Evolutionary conservation across 2,329 filamentous ascomycete genomes (phyloP), one percentile per base, ranked within the genome.

Genomic region (Aspergillus unguis): DNA sequence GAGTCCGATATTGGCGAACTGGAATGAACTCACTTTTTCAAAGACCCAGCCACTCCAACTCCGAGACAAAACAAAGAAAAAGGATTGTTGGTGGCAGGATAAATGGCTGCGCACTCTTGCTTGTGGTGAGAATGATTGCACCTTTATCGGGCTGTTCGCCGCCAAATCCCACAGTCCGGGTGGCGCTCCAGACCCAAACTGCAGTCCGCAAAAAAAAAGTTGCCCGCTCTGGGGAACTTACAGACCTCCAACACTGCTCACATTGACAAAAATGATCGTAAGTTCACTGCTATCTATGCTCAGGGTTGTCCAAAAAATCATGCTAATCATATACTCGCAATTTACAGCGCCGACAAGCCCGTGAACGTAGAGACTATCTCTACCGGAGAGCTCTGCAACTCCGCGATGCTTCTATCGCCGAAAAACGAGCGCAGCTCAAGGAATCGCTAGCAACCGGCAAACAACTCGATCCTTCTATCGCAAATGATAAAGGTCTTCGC

Each of bases 391-490:
- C 94, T 35, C 80, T 96, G 53, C 86, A 90, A 25, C 82, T 96
- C 40, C 86, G 88, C 62, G 90, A 96, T 75, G 92, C 92, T 56
- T 92, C 96, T 66, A 95, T 95, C 59, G 88, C 88, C 52, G 90
- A 95, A 70, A 96, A 96, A 72, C 81, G 92, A 64, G 87, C 92
- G 36, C 89, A 95, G 69, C 77, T 99, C 50, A 88, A 92, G 69
- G 85, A 86, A 32, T 91, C 92, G 7, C 80, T 97, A 46, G 92
- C 94, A 25, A 90, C 88, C 7, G 94, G 94, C 59, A 95, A 94
- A 68, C 88, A 90, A 6, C 76, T 96, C 44, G 88, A 92, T 61
- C 83, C 88, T 26, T 79, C 82, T 33, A 88, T 97, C 60, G 90
- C 92, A 50, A 88, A 95, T 66, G 92, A 99, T 74, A 90, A 90